Base-by-base conservation (phyloP, 441 rosid species). In the Isatis lusitanica region DNA sequence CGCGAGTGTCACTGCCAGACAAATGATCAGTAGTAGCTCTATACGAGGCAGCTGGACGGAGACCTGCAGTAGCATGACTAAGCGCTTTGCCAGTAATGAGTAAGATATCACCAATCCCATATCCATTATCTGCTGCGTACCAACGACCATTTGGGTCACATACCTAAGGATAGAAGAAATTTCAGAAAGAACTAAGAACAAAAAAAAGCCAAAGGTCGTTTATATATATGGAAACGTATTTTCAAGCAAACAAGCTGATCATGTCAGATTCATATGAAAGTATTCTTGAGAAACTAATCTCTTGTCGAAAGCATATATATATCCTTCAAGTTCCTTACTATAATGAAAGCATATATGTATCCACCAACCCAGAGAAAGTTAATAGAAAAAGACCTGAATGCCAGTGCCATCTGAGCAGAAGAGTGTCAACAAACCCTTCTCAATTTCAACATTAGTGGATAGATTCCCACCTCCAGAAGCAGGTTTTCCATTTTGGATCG, bases 61-160 rank as follows among this genome's bases (percentile, higher is more conserved):
- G 97, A 74, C 97, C 97, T 71, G 97, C 98, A 40, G 98, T 94
- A 59, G 89, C 86, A 83, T 89, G 97, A 79, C 96, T 89, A 72
- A 94, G 96, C 38, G 97, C 96, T 89, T 87, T 94, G 74, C 98
- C 98, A n/a, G 97, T 90, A 67, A 94, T 83, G 74, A 92, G 82
- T 78, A 94, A 82, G 50, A 94, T 82, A 86, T 92, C 96, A 42
- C 90, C 93, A 31, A 92, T 81, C 69, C 88, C 80, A 60, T 83
- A 84, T 55, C 90, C 89, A 75, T 71, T 83, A 84, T 90, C 97
- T 84, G 97, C 98, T 68, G 87, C 73, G 86, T 87, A 94, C 98
- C 98, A 94, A 38, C 83, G 94, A 71, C 97, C 96, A 73, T 92
- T 89, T 72, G 97, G 97, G 73, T 92, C 98, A 82, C 97, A 90